phyloP scores from a whole-genome alignment of 306 rosid genomes.

The Quercus ilex region DNA sequence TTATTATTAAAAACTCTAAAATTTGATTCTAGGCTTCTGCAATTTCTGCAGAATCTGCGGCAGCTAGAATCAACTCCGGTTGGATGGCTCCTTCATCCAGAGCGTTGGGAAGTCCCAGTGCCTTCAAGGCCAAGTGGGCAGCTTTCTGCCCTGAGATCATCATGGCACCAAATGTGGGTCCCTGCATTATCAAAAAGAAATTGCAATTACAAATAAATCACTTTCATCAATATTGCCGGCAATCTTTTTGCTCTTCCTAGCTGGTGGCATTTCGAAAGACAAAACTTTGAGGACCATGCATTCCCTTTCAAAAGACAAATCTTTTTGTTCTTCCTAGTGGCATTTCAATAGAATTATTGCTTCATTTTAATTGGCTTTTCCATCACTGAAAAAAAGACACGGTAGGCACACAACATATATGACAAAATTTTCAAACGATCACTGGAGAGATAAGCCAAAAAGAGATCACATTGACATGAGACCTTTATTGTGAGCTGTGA shows the following conservation, averaged over 20 bases:
- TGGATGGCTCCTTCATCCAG: constrained; percentile 41
- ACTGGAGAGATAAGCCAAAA: no score
- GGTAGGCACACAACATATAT: no score
- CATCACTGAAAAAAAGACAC: no score
- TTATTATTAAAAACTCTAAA: not conserved
- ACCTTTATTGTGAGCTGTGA: no score
- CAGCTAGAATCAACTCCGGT: constrained; percentile 71
- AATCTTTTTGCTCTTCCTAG: not conserved
- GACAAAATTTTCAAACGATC: no score
- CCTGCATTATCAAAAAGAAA: constrained; percentile 43
- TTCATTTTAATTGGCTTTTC: no score
- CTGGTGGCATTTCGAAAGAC: not conserved
- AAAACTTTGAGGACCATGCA: not conserved
- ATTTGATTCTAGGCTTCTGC: constrained; percentile 44
- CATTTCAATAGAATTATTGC: no score
- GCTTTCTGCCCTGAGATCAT: constrained; percentile 96
- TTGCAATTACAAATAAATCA: not conserved
- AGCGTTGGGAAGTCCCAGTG: constrained; percentile 53
- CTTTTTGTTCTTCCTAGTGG: no score
- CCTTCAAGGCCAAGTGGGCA: constrained; percentile 80
- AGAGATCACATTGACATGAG: no score
- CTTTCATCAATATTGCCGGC: not conserved
- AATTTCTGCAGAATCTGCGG: constrained; percentile 47
- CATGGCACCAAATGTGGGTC: constrained; percentile 97
- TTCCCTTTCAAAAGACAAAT: not conserved